These are phyloP conservation scores for Deinandra increscens DNA, from an alignment of 129 eudicot species.

Conservation along the genomic window DNA sequence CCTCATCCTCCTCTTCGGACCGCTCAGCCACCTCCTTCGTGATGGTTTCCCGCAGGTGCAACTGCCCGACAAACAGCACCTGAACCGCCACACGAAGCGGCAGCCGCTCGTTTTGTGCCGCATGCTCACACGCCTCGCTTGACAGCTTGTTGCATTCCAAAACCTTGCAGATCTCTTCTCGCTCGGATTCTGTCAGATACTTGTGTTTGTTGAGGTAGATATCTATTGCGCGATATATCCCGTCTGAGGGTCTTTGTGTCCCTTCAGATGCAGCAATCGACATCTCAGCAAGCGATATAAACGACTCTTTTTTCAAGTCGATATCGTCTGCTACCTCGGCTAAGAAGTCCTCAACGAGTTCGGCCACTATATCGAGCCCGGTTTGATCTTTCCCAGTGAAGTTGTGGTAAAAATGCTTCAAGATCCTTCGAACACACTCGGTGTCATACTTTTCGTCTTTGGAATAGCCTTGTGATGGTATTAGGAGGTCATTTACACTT, in stretches of 20 bases:
- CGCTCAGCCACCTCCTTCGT: not conserved
- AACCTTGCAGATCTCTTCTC: constrained; percentile 7
- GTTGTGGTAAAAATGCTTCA: constrained; percentile 12
- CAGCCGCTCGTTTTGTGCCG: constrained; percentile 1
- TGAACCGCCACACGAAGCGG: constrained; percentile 6
- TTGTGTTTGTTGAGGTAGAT: constrained; percentile 7
- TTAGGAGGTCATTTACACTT: not conserved
- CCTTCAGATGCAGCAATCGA: constrained; percentile 12
- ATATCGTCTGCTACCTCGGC: not conserved
- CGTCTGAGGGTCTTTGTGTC: constrained; percentile 3
- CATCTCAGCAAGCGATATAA: constrained; percentile 10
- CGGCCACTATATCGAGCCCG: not conserved
- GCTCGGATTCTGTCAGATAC: constrained; percentile 11
- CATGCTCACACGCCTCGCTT: constrained; percentile 18
- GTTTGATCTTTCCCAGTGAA: not conserved
- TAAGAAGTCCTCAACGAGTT: constrained; percentile 1
- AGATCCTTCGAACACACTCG: constrained; percentile 15
- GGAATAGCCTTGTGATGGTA: constrained; percentile 1
- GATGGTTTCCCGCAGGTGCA: constrained; percentile 17
- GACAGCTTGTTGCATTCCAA: constrained; percentile 18
- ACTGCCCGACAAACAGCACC: constrained; percentile 9
- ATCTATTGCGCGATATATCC: not conserved
- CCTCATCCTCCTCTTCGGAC: not conserved
- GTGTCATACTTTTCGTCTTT: constrained; percentile 6
- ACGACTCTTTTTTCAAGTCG: not conserved